These are phyloP conservation scores for Apiospora hydei DNA, from an alignment of 2,329 filamentous ascomycete species.

Conservation along the genomic window DNA sequence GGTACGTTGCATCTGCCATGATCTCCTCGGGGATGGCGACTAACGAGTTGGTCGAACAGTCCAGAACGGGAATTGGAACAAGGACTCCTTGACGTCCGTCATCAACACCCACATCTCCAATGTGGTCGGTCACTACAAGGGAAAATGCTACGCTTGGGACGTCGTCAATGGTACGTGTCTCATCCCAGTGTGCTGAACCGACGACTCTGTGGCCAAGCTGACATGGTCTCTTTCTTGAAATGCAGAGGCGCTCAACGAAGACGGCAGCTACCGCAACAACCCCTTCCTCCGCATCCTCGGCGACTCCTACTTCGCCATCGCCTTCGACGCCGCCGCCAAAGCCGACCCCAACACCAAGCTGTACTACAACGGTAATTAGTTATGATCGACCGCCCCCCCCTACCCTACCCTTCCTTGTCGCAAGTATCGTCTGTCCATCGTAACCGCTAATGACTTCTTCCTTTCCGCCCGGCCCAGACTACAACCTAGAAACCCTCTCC, in stretches of 20 bases:
- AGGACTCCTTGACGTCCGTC: slow-evolving; percentile 55
- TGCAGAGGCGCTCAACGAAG: slow-evolving; percentile 58
- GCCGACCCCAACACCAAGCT: slow-evolving; percentile 59
- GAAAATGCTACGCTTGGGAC: slow-evolving; percentile 61
- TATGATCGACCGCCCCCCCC: too few species aligned
- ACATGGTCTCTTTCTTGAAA: too few species aligned
- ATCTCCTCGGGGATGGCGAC: not conserved
- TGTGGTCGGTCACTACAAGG: slow-evolving; percentile 54
- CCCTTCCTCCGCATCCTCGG: slow-evolving; percentile 61
- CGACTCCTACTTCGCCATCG: slow-evolving; percentile 58
- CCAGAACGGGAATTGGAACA: slow-evolving; percentile 53
- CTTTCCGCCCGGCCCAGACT: slow-evolving; percentile 43
- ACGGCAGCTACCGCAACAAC: slow-evolving; percentile 53
- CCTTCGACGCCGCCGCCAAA: slow-evolving; percentile 57
- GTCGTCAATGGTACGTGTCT: slow-evolving; percentile 60
- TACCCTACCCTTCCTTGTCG: too few species aligned
- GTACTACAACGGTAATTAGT: slow-evolving; percentile 58
- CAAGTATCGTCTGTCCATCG: not conserved
- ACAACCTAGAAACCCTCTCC: slow-evolving; percentile 56
- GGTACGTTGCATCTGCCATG: slow-evolving; percentile 28
- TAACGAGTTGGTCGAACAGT: slow-evolving; percentile 38
- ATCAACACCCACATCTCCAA: slow-evolving; percentile 61
- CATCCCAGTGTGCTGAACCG: too few species aligned
- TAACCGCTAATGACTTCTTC: not conserved
- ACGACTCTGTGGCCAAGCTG: too few species aligned